These are phyloP conservation scores for Epichloe scottii DNA, from an alignment of 2,329 filamentous ascomycete species.

Conservation along the genomic window DNA sequence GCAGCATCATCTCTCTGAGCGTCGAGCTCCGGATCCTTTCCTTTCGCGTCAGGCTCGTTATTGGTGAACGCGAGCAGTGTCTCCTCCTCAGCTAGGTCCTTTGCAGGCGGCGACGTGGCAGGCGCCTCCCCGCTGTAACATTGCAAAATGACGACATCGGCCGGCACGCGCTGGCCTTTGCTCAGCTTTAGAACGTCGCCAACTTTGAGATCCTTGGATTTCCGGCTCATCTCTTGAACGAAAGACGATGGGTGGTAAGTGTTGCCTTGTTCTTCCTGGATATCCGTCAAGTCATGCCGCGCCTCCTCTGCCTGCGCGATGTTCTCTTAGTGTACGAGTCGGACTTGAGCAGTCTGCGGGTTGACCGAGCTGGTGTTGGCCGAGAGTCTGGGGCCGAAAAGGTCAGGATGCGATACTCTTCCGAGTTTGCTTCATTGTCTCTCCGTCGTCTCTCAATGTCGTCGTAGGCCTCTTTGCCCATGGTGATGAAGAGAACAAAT, in stretches of 20 bases:
- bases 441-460: conserved; percentile 77
- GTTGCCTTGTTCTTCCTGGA: conserved; percentile 59
- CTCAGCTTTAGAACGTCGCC: conserved; percentile 88
- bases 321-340: conserved; percentile 17
- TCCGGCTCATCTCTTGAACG: conserved; percentile 59
- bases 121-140: conserved; percentile 51
- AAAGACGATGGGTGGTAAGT: conserved; percentile 30
- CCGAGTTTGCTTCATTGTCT: conserved; percentile 89
- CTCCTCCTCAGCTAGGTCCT: conserved; percentile 25
- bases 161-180: conserved; percentile 87
- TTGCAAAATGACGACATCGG: conserved; percentile 87
- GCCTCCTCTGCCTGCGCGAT: conserved; percentile 18
- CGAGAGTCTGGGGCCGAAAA: conserved; percentile 47
- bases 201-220: conserved; percentile 79
- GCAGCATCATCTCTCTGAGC: conserved; percentile 15
- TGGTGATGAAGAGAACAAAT: conserved; percentile 82
- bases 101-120: conserved; percentile 15
- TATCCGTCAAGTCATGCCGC: conserved; percentile 41
- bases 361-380: conserved; percentile 25
- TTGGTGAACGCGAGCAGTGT: conserved; percentile 29
- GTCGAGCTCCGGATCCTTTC: conserved; percentile 22
- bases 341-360: conserved; percentile 31
- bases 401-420: conserved; percentile 66
- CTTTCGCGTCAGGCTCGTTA: conserved; percentile 20
- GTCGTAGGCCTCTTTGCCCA: conserved; percentile 92